phyloP scores from a whole-genome alignment of 1,139 yeast genomes.

The Hyphopichia wangnamkhiaoensis region DNA sequence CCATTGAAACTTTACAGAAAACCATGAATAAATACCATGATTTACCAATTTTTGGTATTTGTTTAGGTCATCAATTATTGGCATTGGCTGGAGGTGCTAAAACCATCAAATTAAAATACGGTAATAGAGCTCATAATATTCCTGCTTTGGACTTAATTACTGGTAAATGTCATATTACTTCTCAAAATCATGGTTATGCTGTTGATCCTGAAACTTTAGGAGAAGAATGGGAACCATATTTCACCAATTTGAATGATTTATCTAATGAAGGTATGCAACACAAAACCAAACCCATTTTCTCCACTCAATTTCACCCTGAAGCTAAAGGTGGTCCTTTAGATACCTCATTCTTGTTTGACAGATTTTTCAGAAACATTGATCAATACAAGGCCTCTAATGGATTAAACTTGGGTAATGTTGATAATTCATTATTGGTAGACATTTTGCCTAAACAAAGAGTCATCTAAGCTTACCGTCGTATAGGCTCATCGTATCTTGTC shows the following conservation, averaged over 20 bases:
- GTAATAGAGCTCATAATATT: constrained; percentile 97
- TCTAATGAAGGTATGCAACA: constrained; percentile 98
- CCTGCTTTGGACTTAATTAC: constrained; percentile 90
- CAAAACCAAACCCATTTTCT: constrained; percentile 79
- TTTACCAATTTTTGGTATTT: constrained; percentile 94
- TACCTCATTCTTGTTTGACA: constrained; percentile 86
- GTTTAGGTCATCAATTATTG: constrained; percentile 93
- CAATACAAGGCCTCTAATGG: constrained; percentile 52
- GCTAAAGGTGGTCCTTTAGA: constrained; percentile 99
- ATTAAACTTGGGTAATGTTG: constrained; percentile 44
- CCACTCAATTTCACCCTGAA: constrained; percentile 98
- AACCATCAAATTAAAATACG: constrained; percentile 90
- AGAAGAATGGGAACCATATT: constrained; percentile 78
- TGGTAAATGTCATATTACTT: constrained; percentile 94
- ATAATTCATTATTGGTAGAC: constrained; percentile 67
- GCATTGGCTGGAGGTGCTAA: constrained; percentile 95
- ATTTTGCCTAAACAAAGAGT: constrained; percentile 88
- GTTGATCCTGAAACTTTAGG: constrained; percentile 81
- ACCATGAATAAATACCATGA: constrained; percentile 64
- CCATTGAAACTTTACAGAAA: constrained; percentile 72
- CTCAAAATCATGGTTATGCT: constrained; percentile 98
- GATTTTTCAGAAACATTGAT: constrained; percentile 72
- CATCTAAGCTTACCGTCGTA: constrained; percentile 20
- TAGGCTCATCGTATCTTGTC: no score
- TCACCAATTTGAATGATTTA: constrained; percentile 89